Evolutionary conservation across 208 protist species (phyloP).

Genomic region (Trypanosoma cruzi): DNA sequence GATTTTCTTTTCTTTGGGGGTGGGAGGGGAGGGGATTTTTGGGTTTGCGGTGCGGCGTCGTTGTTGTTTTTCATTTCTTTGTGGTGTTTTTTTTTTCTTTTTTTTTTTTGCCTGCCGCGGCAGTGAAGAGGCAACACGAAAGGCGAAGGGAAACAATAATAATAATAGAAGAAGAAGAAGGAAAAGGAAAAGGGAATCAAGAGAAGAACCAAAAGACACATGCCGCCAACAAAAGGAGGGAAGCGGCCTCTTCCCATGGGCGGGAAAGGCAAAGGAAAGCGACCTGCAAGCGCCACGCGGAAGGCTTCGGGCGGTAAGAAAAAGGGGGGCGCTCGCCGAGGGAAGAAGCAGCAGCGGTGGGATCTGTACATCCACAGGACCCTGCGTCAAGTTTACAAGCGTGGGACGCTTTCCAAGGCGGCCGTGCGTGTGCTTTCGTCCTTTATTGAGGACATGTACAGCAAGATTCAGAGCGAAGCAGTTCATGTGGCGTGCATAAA

Average conservation of each 20-base stretch:
- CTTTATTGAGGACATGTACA: constrained; percentile 99
- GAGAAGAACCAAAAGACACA: constrained; percentile 26
- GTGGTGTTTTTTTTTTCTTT: too few species aligned
- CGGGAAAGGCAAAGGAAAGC: constrained; percentile 98
- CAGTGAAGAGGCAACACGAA: too few species aligned
- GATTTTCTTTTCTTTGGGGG: too few species aligned
- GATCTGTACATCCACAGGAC: constrained; percentile 95
- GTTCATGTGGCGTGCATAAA: constrained; percentile 97
- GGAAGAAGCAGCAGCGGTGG: constrained; percentile 91
- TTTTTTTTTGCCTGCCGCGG: too few species aligned
- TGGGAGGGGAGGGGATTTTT: too few species aligned
- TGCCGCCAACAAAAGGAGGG: constrained; percentile 90
- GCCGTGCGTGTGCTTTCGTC: constrained; percentile 98
- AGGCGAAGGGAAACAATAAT: background rate
- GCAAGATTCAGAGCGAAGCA: constrained; percentile 97
- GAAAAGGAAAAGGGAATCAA: constrained; percentile 1
- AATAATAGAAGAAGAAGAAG: background rate
- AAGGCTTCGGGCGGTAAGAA: constrained; percentile 67
- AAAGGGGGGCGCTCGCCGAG: constrained; percentile 40
- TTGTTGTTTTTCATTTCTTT: too few species aligned
- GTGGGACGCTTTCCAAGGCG: constrained; percentile 96
- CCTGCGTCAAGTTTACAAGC: constrained; percentile 98
- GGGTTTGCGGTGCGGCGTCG: too few species aligned
- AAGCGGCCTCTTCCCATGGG: constrained; percentile 89
- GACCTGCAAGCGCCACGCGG: constrained; percentile 95